phyloP scores from a whole-genome alignment of 768 basidiomycete species.

The Amanita polypyramis region DNA sequence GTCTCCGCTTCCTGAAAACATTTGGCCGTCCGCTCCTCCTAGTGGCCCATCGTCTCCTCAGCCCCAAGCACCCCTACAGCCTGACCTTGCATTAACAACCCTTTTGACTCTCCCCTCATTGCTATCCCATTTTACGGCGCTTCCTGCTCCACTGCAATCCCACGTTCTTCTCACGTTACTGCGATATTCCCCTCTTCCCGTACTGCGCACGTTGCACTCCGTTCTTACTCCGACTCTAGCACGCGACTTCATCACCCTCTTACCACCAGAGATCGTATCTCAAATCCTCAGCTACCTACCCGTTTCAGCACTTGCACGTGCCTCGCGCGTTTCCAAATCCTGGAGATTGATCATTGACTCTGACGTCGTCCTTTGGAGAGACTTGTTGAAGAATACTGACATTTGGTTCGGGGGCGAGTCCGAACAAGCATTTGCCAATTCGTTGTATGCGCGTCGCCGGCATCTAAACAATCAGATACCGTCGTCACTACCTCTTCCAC shows the following conservation, averaged over 20 bases:
- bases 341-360: conserved; percentile 93
- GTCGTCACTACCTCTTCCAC: conserved; percentile 55
- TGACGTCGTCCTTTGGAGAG: conserved; percentile 84
- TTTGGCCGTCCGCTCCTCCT: conserved; percentile 79
- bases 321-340: conserved; percentile 78
- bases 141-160: conserved; percentile 81
- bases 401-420: conserved; percentile 87
- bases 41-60: conserved; percentile 66
- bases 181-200: conserved; percentile 84
- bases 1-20: conserved; percentile 64
- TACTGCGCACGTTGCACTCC: conserved; percentile 80
- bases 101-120: conserved; percentile 81
- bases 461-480: conserved; percentile 25
- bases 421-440: conserved; percentile 69
- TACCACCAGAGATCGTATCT: conserved; percentile 88
- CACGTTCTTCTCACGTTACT: conserved; percentile 90
- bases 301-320: conserved; percentile 71
- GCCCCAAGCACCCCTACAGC: conserved; percentile 64
- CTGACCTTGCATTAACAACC: conserved; percentile 72
- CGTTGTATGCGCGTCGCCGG: conserved; percentile 54
- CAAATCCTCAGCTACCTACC: conserved; percentile 82
- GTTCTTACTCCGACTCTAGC: conserved; percentile 86
- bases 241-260: conserved; percentile 86
- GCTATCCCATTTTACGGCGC: conserved; percentile 65
- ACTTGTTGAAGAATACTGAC: conserved; percentile 70